Evolutionary conservation across 208 protist species (phyloP).

Genomic region (Leishmania martiniquensis): DNA sequence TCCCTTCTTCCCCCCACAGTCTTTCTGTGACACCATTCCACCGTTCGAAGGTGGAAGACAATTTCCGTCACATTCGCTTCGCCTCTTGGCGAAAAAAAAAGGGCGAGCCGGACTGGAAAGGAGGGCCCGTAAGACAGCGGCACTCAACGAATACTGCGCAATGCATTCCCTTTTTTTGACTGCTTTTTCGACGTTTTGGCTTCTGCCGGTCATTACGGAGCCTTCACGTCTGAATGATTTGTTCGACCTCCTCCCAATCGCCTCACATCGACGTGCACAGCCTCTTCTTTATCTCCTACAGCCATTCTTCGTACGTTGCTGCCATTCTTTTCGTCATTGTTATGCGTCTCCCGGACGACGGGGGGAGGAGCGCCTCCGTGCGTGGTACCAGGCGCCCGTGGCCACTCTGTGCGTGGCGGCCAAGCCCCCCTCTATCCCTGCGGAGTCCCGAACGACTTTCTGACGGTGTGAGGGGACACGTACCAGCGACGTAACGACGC

Average conservation of each 20-base stretch:
- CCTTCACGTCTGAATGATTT: not conserved
- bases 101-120: not conserved
- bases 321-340: not conserved
- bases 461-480: not conserved
- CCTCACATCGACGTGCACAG: not conserved
- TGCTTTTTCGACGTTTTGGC: conserved; percentile 5
- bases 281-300: not conserved
- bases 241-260: not conserved
- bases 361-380: not conserved
- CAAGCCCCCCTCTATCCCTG: not conserved
- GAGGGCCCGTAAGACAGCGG: not conserved
- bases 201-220: too few species aligned
- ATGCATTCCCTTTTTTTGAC: conserved; percentile 6
- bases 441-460: not conserved
- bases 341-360: not conserved
- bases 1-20: conserved; percentile 10
- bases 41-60: not conserved
- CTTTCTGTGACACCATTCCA: not conserved
- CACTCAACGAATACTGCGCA: not conserved
- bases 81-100: not conserved
- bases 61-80: not conserved
- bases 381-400: not conserved
- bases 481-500: too few species aligned
- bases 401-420: not conserved
- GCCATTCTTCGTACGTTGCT: not conserved